These are phyloP conservation scores for Suillus decipiens DNA, from an alignment of 768 basidiomycete species.

Conservation along the genomic window DNA sequence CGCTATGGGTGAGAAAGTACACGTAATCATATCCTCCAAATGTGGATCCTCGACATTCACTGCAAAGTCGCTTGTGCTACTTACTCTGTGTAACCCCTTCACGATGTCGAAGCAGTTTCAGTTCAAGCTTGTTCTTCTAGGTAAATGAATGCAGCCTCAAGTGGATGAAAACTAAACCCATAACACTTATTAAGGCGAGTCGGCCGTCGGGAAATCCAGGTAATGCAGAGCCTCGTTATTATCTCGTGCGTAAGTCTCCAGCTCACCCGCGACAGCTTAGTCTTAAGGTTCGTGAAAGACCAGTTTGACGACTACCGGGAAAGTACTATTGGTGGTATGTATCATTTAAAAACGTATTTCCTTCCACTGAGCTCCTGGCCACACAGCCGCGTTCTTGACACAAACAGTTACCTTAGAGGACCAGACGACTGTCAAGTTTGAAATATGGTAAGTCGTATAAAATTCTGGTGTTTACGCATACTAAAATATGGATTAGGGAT, in stretches of 20 bases:
- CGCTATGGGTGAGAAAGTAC: conserved; percentile 29
- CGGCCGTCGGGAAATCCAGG: conserved; percentile 97
- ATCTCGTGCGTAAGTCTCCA: conserved; percentile 27
- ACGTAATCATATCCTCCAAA: conserved; percentile 24
- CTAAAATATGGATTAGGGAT: conserved; percentile 57
- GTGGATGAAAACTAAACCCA: conserved; percentile 12
- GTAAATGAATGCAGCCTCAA: conserved; percentile 42
- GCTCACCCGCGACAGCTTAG: conserved; percentile 57
- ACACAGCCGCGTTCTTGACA: conserved; percentile 92
- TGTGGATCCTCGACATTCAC: conserved; percentile 1
- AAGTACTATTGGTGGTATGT: conserved; percentile 85
- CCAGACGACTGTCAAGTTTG: conserved; percentile 93
- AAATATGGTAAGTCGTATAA: conserved; percentile 75
- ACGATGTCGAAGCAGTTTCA: conserved; percentile 91
- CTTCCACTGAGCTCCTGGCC: conserved; percentile 22
- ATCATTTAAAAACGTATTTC: background rate
- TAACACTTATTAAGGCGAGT: conserved; percentile 67
- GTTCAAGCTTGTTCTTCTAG: conserved; percentile 96
- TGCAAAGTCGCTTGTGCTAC: conserved; percentile 19
- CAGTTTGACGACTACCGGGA: conserved; percentile 96
- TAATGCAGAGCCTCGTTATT: conserved; percentile 32
- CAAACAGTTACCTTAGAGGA: conserved; percentile 93
- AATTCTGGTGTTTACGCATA: conserved; percentile 8
- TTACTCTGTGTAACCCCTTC: conserved; percentile 24
- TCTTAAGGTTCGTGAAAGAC: conserved; percentile 94